phyloP scores from a whole-genome alignment of 2,329 filamentous ascomycete species.

The Pyrenochaeta sp. region DNA sequence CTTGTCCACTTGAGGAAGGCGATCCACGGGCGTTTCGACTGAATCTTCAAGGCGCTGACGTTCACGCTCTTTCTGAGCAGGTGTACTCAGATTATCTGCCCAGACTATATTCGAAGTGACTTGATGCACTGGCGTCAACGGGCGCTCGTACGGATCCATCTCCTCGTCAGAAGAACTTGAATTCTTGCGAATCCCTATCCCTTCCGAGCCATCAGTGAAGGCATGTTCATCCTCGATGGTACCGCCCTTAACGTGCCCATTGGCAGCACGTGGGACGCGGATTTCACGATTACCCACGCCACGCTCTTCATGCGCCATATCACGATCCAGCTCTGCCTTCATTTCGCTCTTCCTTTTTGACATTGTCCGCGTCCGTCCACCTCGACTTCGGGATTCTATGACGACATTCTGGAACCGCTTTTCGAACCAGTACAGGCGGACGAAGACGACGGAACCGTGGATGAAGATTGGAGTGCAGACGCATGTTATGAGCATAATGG shows the following conservation, averaged over 20 bases:
- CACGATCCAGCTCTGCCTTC: slow-evolving; percentile 55
- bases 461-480: slow-evolving; percentile 53
- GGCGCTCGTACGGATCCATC: slow-evolving; percentile 23
- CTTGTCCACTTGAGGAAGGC: slow-evolving; percentile 62
- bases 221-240: slow-evolving; percentile 61
- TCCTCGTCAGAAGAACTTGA: slow-evolving; percentile 24
- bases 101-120: slow-evolving; percentile 27
- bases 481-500: slow-evolving; percentile 45
- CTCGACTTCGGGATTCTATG: slow-evolving; percentile 67
- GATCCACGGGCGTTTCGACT: slow-evolving; percentile 66
- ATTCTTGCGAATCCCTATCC: slow-evolving; percentile 18
- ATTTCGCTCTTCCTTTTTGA: slow-evolving; percentile 59
- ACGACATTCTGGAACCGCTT: slow-evolving; percentile 90
- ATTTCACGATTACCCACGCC: slow-evolving; percentile 73
- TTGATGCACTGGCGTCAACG: slow-evolving; percentile 18
- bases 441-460: slow-evolving; percentile 78
- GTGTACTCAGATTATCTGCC: slow-evolving; percentile 46
- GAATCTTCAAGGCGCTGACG: slow-evolving; percentile 61
- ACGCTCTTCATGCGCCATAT: slow-evolving; percentile 59
- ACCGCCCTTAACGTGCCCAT: slow-evolving; percentile 61
- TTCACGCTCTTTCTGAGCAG: slow-evolving; percentile 65
- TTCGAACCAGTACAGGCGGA: slow-evolving; percentile 97
- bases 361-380: slow-evolving; percentile 68
- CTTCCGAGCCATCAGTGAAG: slow-evolving; percentile 56
- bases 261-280: slow-evolving; percentile 67